Conservation (phyloP, 495 filamentous ascomycete genomes). For the Terfezia claveryi region DNA sequence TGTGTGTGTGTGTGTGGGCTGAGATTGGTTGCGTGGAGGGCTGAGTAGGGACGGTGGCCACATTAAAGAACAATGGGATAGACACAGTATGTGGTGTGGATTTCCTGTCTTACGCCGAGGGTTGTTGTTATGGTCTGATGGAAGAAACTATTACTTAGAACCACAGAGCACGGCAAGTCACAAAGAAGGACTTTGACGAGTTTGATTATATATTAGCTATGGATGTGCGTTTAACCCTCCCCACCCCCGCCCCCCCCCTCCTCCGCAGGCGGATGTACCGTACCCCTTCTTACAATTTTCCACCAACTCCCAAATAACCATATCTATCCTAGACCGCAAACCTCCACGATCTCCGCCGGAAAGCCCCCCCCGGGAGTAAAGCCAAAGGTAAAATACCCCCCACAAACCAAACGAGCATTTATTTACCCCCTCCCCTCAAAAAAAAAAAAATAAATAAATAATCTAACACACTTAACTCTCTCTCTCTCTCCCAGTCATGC, state of each 20-base stretch:
- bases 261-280: no score
- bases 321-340: constrained; percentile 28
- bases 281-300: no score
- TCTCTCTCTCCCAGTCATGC: constrained; percentile 33
- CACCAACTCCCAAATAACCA: background rate
- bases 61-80: constrained; percentile 51
- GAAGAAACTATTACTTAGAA: constrained; percentile 4
- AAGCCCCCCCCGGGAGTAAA: constrained; percentile 29
- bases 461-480: background rate
- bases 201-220: constrained; percentile 93
- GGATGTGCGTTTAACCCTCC: constrained; percentile 43
- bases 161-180: constrained; percentile 58
- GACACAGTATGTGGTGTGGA: constrained; percentile 20
- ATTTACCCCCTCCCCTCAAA: no score
- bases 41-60: constrained; percentile 36
- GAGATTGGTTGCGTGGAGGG: no score
- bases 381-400: constrained; percentile 22
- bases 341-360: constrained; percentile 41
- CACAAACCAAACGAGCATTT: constrained; percentile 20
- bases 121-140: background rate
- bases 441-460: no score
- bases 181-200: constrained; percentile 44
- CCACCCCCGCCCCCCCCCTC: no score
- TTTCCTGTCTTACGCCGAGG: background rate
- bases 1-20: no score